Conservation (phyloP, 2,329 filamentous ascomycete species). For the Aspergillus sp. region DNA sequence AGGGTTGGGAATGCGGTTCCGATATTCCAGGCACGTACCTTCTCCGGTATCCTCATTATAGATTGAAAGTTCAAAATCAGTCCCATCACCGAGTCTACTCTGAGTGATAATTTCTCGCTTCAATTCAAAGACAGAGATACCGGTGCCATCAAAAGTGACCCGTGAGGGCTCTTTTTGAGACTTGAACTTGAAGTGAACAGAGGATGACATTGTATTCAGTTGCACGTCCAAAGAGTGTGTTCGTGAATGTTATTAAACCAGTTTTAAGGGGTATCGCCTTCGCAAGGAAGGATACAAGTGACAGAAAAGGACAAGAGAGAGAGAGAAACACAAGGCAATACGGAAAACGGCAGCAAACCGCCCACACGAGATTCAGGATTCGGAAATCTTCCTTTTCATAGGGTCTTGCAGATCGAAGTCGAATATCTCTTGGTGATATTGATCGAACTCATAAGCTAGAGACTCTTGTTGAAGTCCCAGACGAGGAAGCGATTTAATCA, state of each 20-base stretch:
- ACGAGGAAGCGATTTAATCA: conserved; percentile 23
- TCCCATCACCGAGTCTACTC: conserved; percentile 89
- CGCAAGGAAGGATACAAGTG: conserved; percentile 26
- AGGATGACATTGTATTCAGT: conserved; percentile 76
- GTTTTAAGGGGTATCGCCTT: conserved; percentile 25
- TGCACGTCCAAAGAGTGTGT: conserved; percentile 28
- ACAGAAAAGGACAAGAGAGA: conserved; percentile 16
- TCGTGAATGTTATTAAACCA: conserved; percentile 30
- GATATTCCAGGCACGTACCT: conserved; percentile 56
- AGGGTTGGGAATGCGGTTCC: not conserved
- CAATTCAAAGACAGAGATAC: conserved; percentile 96
- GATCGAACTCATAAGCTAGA: conserved; percentile 25
- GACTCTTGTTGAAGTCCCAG: conserved; percentile 25
- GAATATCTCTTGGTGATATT: conserved; percentile 26
- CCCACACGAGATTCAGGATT: conserved; percentile 17
- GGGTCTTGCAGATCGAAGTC: conserved; percentile 21
- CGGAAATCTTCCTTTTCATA: conserved; percentile 14
- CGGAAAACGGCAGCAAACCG: conserved; percentile 13
- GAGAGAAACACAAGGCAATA: conserved; percentile 17
- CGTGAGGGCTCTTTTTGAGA: conserved; percentile 93
- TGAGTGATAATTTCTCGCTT: conserved; percentile 98
- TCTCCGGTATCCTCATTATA: conserved; percentile 89
- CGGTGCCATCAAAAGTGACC: conserved; percentile 95
- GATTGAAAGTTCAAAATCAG: conserved; percentile 93
- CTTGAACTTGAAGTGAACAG: conserved; percentile 99